Percentiles rank a stretch among this genome's conserved stretches.
Evolutionary conservation across 352 stramenopile species (phyloP).

Genomic region (Phytophthora melonis): DNA sequence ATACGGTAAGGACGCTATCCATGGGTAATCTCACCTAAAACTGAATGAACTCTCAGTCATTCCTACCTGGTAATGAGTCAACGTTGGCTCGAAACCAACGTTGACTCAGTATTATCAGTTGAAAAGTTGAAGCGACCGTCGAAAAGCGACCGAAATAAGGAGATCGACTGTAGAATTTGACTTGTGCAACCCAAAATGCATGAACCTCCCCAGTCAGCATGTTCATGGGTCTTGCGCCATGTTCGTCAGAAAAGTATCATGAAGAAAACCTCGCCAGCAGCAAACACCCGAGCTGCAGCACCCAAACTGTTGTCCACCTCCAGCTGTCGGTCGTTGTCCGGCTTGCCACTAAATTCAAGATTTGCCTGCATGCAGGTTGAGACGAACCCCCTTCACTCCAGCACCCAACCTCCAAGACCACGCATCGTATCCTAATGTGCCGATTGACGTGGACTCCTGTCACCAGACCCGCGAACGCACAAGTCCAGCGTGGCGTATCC

Average conservation of each 20-base stretch:
- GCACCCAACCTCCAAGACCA: background rate
- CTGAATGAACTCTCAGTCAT: too few species aligned
- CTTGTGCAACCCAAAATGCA: too few species aligned
- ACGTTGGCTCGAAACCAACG: too few species aligned
- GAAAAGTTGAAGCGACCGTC: too few species aligned
- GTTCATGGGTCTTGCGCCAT: too few species aligned
- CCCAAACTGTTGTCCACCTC: background rate
- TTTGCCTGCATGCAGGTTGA: background rate
- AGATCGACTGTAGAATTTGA: too few species aligned
- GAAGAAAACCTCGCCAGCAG: too few species aligned
- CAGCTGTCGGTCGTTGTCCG: background rate
- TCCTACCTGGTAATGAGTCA: too few species aligned
- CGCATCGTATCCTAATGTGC: background rate
- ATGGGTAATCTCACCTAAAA: too few species aligned
- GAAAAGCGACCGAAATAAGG: too few species aligned
- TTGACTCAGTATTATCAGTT: too few species aligned
- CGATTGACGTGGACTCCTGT: background rate
- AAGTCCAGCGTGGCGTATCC: background rate
- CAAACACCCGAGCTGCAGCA: background rate
- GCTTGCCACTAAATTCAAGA: slow-evolving; percentile 1
- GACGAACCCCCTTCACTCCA: background rate
- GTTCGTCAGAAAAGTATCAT: background rate
- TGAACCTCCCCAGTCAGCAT: too few species aligned
- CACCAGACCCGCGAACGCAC: background rate
- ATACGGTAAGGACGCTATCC: background rate